These are phyloP conservation scores for Knufia fluminis DNA, from an alignment of 2,329 filamentous ascomycete species.

Conservation along the genomic window DNA sequence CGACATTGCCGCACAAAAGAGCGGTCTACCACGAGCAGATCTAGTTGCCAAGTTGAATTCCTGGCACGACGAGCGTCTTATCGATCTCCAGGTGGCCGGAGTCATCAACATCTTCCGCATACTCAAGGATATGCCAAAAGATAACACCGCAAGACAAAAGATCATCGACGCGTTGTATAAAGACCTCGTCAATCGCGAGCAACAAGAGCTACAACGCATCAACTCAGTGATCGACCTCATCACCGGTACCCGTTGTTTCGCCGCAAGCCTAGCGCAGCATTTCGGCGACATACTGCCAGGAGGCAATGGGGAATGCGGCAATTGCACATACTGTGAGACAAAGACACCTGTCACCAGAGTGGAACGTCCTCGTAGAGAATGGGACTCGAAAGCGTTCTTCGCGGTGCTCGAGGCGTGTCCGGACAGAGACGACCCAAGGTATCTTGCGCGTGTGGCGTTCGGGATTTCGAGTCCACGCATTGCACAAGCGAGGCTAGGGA, in stretches of 20 bases:
- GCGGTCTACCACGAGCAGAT: background rate
- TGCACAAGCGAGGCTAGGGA: background rate
- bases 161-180: slow-evolving; percentile 42
- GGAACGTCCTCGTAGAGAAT: background rate
- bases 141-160: slow-evolving; percentile 32
- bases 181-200: slow-evolving; percentile 44
- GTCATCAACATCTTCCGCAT: slow-evolving; percentile 49
- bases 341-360: slow-evolving; percentile 20
- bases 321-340: slow-evolving; percentile 44
- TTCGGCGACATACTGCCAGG: slow-evolving; percentile 45
- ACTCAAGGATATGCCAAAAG: slow-evolving; percentile 38
- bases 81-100: slow-evolving; percentile 45
- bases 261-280: background rate
- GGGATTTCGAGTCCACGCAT: background rate
- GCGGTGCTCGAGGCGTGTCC: background rate
- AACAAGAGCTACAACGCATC: slow-evolving; percentile 44
- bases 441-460: slow-evolving; percentile 1
- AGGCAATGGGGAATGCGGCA: slow-evolving; percentile 41
- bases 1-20: background rate
- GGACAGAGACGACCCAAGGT: slow-evolving; percentile 1
- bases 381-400: background rate
- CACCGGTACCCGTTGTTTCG: slow-evolving; percentile 35
- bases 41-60: slow-evolving; percentile 45
- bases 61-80: slow-evolving; percentile 41
- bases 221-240: slow-evolving; percentile 46